phyloP scores from a whole-genome alignment of 768 basidiomycete species.

The Mycena crocata region DNA sequence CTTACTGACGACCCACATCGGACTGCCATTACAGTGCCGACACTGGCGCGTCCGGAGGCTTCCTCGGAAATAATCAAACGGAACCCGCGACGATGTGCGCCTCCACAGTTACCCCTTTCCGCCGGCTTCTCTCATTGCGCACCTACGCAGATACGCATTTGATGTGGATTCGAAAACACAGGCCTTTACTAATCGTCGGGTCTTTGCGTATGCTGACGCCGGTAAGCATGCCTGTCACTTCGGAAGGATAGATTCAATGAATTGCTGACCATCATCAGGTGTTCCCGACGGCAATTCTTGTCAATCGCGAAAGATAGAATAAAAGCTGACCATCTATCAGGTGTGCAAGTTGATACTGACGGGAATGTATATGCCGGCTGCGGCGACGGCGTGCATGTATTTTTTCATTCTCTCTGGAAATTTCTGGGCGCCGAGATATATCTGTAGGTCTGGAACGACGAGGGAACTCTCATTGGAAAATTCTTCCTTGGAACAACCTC shows the following conservation, averaged over 20 bases:
- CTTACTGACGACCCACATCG: background rate
- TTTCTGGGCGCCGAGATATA: background rate
- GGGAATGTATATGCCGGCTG: slow-evolving; percentile 78
- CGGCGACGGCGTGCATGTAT: slow-evolving; percentile 76
- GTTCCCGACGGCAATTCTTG: slow-evolving; percentile 8
- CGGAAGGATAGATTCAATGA: background rate
- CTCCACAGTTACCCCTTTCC: background rate
- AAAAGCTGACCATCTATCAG: slow-evolving; percentile 35
- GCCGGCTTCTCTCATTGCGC: background rate
- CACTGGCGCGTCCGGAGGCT: slow-evolving; percentile 60
- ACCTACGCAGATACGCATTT: slow-evolving; percentile 68
- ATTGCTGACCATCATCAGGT: slow-evolving; percentile 1
- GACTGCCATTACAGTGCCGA: slow-evolving; percentile 54
- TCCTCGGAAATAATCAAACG: slow-evolving; percentile 64
- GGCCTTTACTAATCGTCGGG: slow-evolving; percentile 67
- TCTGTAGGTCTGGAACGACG: slow-evolving; percentile 61
- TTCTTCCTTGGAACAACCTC: slow-evolving; percentile 63
- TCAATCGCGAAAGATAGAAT: too few relatives aligned
- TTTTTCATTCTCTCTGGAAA: slow-evolving; percentile 6
- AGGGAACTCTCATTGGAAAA: slow-evolving; percentile 72
- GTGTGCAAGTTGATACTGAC: slow-evolving; percentile 69
- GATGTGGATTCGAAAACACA: slow-evolving; percentile 70
- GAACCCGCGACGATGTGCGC: slow-evolving; percentile 76
- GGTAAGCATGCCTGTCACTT: slow-evolving; percentile 39
- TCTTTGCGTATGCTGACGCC: slow-evolving; percentile 75